These are phyloP conservation scores for Chlorella variabilis DNA, from an alignment of 163 green algal species.

Conservation along the genomic window DNA sequence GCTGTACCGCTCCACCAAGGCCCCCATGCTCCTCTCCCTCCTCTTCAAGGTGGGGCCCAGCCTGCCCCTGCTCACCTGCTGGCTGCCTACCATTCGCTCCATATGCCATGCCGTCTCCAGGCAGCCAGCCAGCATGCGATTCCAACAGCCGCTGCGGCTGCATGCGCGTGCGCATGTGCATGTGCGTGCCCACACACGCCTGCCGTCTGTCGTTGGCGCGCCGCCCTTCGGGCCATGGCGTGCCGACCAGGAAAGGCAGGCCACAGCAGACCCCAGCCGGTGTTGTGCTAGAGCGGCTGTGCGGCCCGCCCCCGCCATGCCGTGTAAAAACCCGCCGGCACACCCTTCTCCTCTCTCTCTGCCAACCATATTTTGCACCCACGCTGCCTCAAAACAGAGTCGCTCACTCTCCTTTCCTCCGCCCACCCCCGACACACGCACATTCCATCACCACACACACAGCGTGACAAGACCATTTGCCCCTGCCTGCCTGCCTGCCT, in stretches of 20 bases:
- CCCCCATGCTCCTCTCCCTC: conserved; percentile 70
- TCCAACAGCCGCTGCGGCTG: too few relatives aligned
- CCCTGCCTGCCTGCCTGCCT: not conserved
- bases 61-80: too few relatives aligned
- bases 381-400: too few relatives aligned
- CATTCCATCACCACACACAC: too few relatives aligned
- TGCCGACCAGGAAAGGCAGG: conserved; percentile 21
- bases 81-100: too few relatives aligned
- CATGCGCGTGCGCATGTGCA: too few relatives aligned
- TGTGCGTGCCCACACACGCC: not conserved
- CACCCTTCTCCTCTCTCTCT: not conserved
- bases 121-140: too few relatives aligned
- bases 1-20: conserved; percentile 65
- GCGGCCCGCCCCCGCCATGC: not conserved
- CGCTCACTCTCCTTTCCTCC: too few relatives aligned
- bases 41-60: conserved; percentile 59
- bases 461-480: too few relatives aligned
- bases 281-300: conserved; percentile 15
- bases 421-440: too few relatives aligned
- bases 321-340: conserved; percentile 26
- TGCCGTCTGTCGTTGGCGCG: conserved; percentile 21
- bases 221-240: not conserved
- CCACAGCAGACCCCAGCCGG: conserved; percentile 17
- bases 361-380: too few relatives aligned
- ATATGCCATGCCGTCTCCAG: too few relatives aligned